Evolutionary conservation across 2,329 filamentous ascomycete genomes (phyloP).

Genomic region (Tolypocladium capitatum): DNA sequence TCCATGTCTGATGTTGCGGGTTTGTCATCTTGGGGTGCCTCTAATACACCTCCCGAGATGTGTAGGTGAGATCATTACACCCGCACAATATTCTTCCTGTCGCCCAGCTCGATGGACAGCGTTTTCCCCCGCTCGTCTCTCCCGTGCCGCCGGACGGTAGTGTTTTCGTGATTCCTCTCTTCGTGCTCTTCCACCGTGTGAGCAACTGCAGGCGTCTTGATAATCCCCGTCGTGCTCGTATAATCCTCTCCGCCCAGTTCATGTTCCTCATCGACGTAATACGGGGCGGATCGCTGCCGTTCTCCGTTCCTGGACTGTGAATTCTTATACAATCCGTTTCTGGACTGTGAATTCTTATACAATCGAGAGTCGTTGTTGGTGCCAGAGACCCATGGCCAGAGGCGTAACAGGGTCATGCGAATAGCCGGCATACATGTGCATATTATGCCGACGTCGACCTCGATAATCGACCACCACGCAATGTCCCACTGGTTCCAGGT

Average conservation of each 20-base stretch:
- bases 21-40: no score
- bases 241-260: background rate
- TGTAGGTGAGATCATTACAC: background rate
- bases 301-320: background rate
- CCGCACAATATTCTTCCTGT: background rate
- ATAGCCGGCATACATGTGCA: slow-evolving; percentile 21
- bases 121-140: background rate
- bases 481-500: slow-evolving; percentile 16
- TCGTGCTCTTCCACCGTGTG: background rate
- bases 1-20: no score
- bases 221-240: background rate
- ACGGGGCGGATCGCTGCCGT: background rate
- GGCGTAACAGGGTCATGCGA: slow-evolving; percentile 13
- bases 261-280: background rate
- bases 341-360: no score
- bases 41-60: no score
- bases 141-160: background rate
- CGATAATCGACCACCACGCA: slow-evolving; percentile 20
- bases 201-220: background rate
- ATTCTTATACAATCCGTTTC: background rate
- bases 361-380: background rate
- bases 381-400: slow-evolving; percentile 7
- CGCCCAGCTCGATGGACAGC: background rate
- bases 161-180: background rate
- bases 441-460: slow-evolving; percentile 9